phyloP scores from a whole-genome alignment of 768 basidiomycete genomes.

The Xerocomellus chrysenteron region DNA sequence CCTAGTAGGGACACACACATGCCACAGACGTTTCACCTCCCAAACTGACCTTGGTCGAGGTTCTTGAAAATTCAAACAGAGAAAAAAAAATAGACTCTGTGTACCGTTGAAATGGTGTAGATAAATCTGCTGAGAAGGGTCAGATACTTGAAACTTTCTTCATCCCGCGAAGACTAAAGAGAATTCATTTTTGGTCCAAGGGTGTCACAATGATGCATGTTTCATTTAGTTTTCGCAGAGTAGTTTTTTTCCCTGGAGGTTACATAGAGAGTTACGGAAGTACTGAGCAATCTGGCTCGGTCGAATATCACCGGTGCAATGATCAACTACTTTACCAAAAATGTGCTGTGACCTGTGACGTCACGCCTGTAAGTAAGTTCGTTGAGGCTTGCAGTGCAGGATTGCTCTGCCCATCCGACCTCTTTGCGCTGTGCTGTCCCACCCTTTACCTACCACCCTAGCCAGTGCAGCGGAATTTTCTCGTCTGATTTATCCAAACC shows the following conservation, averaged over 20 bases:
- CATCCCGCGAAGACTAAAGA: not conserved
- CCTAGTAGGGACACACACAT: no score
- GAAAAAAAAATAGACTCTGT: not conserved
- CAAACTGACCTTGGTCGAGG: not conserved
- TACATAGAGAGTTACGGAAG: not conserved
- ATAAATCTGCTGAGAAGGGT: not conserved
- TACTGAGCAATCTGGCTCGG: not conserved
- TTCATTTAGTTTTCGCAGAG: not conserved
- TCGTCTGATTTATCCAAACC: conserved; percentile 12
- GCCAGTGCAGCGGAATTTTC: conserved; percentile 6
- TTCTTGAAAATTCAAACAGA: not conserved
- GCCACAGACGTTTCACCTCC: not conserved
- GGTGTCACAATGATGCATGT: not conserved
- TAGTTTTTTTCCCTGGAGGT: not conserved
- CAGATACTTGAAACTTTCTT: not conserved
- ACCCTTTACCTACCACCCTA: conserved; percentile 9
- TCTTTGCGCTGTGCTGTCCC: conserved; percentile 11
- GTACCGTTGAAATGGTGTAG: not conserved
- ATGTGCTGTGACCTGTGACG: conserved; percentile 35
- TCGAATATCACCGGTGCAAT: conserved; percentile 24
- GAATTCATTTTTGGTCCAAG: not conserved
- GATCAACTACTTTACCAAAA: conserved; percentile 35
- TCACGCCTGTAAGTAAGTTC: conserved; percentile 39
- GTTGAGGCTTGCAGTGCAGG: conserved; percentile 27
- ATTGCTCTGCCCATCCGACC: conserved; percentile 27